Evolutionary conservation across 306 rosid species (phyloP).

Genomic region (Ammopiptanthus mongolicus): DNA sequence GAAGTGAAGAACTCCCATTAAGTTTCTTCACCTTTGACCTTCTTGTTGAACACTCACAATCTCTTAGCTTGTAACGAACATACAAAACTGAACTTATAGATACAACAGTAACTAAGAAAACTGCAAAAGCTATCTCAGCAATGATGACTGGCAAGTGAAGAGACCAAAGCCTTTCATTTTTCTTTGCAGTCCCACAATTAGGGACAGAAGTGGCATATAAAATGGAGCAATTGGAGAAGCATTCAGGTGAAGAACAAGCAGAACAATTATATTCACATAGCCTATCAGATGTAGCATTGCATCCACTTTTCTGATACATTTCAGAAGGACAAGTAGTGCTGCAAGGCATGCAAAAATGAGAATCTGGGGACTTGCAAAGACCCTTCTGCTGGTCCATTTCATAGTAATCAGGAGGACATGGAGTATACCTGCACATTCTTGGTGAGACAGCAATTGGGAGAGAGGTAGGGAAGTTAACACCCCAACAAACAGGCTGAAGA

Average conservation of each 20-base stretch:
- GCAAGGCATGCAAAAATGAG: constrained; percentile 69
- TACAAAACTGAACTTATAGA: constrained; percentile 63
- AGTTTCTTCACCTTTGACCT: constrained; percentile 41
- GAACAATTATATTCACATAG: constrained; percentile 81
- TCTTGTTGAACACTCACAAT: constrained; percentile 50
- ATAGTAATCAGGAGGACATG: constrained; percentile 74
- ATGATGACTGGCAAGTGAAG: constrained; percentile 59
- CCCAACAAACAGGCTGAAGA: constrained; percentile 88
- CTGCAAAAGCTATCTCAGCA: constrained; percentile 68
- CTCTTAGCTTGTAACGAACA: constrained; percentile 59
- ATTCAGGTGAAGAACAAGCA: constrained; percentile 49
- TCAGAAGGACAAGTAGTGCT: constrained; percentile 61
- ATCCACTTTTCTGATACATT: constrained; percentile 57
- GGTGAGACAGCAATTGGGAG: constrained; percentile 78
- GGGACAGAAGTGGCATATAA: constrained; percentile 22
- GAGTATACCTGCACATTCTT: constrained; percentile 52
- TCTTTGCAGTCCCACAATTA: constrained; percentile 19
- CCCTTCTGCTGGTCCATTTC: constrained; percentile 40
- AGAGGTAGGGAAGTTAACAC: constrained; percentile 72
- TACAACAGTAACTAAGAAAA: constrained; percentile 59
- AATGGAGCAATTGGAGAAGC: constrained; percentile 59
- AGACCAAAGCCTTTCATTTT: constrained; percentile 58
- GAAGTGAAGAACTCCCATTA: constrained; percentile 35
- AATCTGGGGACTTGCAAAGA: constrained; percentile 50
- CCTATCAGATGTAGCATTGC: constrained; percentile 55